A percentile compares a stretch with the other conserved stretches of the same genome.
These are phyloP conservation scores for Linanthus parryae DNA, from an alignment of 148 eudicot genomes.

Conservation along the genomic window DNA sequence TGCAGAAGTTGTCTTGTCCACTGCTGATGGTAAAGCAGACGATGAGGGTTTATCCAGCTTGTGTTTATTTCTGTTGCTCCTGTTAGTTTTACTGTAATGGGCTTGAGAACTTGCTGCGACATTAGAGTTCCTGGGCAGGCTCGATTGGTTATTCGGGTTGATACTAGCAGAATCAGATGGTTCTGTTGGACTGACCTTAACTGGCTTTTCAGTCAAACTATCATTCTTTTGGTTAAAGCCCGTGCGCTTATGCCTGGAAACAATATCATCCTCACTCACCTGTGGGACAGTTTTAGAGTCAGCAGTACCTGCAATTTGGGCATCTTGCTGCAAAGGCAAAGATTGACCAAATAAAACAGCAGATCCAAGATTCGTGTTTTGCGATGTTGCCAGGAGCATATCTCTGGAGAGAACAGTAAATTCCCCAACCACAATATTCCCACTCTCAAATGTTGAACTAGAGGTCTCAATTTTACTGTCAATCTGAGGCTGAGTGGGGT, in stretches of 20 bases:
- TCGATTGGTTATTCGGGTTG: conserved; percentile 13
- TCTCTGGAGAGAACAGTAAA: conserved; percentile 17
- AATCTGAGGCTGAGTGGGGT: conserved; percentile 18
- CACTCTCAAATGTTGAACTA: no score
- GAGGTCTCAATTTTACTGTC: conserved; percentile 15
- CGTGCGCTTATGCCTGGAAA: conserved; percentile 40
- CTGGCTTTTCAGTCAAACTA: conserved; percentile 25
- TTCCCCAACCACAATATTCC: conserved; percentile 16
- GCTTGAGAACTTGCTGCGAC: conserved; percentile 30
- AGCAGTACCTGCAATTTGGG: no score
- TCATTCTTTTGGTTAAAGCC: conserved; percentile 60
- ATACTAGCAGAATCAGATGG: conserved; percentile 7
- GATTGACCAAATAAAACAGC: conserved; percentile 29
- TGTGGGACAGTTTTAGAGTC: conserved; percentile 24
- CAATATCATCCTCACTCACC: conserved; percentile 27
- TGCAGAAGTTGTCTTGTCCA: conserved; percentile 27
- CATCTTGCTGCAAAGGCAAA: no score
- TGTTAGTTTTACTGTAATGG: conserved; percentile 43
- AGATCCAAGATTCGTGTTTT: conserved; percentile 11
- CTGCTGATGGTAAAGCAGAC: conserved; percentile 19
- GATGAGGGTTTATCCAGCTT: conserved; percentile 41
- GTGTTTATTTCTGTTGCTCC: conserved; percentile 53
- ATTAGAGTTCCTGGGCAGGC: conserved; percentile 17
- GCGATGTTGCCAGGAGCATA: conserved; percentile 12
- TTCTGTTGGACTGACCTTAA: conserved; percentile 13